Evolutionary conservation across 2,329 filamentous ascomycete genomes (phyloP), one percentile per base, ranked within the genome.

Genomic region (Phialemonium atrogriseum): DNA sequence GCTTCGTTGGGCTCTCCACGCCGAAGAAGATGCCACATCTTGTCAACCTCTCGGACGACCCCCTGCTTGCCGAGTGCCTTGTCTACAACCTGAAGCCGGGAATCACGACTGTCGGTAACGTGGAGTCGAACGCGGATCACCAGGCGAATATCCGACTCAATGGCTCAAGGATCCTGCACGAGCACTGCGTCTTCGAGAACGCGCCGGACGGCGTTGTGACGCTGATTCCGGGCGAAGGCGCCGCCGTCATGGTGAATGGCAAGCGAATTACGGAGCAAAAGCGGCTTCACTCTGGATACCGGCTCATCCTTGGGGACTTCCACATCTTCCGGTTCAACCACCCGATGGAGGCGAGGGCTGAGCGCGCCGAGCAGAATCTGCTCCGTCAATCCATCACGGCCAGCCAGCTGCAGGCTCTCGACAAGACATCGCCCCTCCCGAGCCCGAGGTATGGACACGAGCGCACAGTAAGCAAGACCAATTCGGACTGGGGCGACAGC

Each of bases 1-100:
- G 91, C 6, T 95, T 95, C 50, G 80, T 98, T 39, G 91, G 91
- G 10, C 66, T 98, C 39, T 89, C 86, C 38, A 96, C 88, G 13
- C 91, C 91, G 1, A 98, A 98, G 64, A 95, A 95, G 61, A 98
- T 96, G 85, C 91, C 91, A 7, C 91, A 98, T 76, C 63, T 98
- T 59, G 91, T 98, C 59, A 98, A 98, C 55, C 62, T 98, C 45
- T 95, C 88, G n/a, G 84, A 91, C 52, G 84, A 91, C 51, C 91
- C 91, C 7, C 68, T 98, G 19, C 70, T 98, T 26, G 88, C 89
- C 5, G 91, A 98, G 61, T 98, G 91, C 59, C 66, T 98, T 36
- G 86, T 98, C 23, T 98, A 98, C 63, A 98, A 98, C 50, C 73
- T 98, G 45, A 98, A 98, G 57, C 89, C 91, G 6, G 91, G 91